These are phyloP conservation scores for Chaetomidium leptoderma DNA, from an alignment of 495 filamentous ascomycete genomes.

Conservation along the genomic window DNA sequence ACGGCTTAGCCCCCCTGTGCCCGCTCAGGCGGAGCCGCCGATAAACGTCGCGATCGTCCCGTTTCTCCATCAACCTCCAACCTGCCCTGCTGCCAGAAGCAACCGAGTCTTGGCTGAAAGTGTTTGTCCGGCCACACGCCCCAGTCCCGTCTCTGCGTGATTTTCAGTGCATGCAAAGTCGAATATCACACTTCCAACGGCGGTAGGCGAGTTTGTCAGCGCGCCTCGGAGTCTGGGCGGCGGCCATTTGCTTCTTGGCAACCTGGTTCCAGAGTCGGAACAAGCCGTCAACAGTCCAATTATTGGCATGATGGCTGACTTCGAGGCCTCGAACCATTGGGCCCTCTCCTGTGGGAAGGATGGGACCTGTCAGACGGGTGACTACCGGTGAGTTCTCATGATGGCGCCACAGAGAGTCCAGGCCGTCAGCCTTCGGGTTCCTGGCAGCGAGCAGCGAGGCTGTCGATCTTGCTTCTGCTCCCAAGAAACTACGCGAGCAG, in stretches of 20 bases:
- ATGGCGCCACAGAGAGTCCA: not conserved
- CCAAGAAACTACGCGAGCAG: not conserved
- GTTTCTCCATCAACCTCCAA: no score
- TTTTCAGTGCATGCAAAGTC: constrained; percentile 9
- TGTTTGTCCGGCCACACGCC: not conserved
- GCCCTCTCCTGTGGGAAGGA: not conserved
- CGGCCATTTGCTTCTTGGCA: not conserved
- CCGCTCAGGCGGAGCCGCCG: no score
- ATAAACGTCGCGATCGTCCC: no score
- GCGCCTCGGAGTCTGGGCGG: not conserved
- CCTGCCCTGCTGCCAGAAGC: no score
- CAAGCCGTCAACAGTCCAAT: not conserved
- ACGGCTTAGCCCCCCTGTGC: no score
- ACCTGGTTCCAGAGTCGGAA: not conserved
- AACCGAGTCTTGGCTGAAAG: not conserved
- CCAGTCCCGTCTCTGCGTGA: not conserved
- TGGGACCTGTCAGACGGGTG: not conserved
- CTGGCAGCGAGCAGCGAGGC: not conserved
- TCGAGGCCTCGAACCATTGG: not conserved
- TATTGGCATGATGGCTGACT: not conserved
- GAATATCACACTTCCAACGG: not conserved
- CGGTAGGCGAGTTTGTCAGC: constrained; percentile 3
- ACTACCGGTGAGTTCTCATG: not conserved
- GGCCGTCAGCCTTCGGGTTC: not conserved
- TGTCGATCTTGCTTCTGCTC: not conserved